These are phyloP conservation scores for Purpureocillium takamizusanense DNA, from an alignment of 2,329 filamentous ascomycete genomes.

Conservation along the genomic window DNA sequence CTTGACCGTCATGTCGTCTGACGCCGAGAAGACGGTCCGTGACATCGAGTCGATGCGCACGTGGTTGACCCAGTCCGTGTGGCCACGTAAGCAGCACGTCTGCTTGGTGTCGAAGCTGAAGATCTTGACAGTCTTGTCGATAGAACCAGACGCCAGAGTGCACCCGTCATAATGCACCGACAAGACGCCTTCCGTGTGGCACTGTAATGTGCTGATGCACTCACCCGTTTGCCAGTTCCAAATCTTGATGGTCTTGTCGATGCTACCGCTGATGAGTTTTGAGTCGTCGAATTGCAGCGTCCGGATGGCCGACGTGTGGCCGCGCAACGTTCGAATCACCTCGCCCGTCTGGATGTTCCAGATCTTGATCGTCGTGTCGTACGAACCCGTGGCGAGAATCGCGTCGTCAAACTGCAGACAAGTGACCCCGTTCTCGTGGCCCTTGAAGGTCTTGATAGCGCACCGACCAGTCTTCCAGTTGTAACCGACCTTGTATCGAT, in stretches of 20 bases:
- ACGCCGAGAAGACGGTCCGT: conserved; percentile 83
- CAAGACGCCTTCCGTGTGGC: conserved; percentile 76
- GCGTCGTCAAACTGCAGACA: conserved; percentile 65
- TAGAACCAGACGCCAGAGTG: conserved; percentile 78
- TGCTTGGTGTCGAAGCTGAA: conserved; percentile 86
- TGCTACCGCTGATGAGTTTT: conserved; percentile 81
- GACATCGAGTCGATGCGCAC: conserved; percentile 77
- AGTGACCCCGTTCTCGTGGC: conserved; percentile 67
- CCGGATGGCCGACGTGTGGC: conserved; percentile 76
- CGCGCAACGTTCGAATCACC: conserved; percentile 73
- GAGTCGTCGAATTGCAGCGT: conserved; percentile 88
- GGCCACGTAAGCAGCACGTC: conserved; percentile 70
- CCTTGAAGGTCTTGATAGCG: conserved; percentile 73
- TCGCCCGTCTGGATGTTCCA: conserved; percentile 89
- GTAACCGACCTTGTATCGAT: conserved; percentile 87
- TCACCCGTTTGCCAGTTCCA: conserved; percentile 96
- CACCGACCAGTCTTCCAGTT: conserved; percentile 97
- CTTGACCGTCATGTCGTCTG: conserved; percentile 84
- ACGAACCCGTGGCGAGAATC: conserved; percentile 86
- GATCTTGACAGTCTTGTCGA: conserved; percentile 82
- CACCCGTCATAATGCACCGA: conserved; percentile 80
- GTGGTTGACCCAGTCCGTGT: conserved; percentile 94
- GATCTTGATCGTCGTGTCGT: conserved; percentile 90
- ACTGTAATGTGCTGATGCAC: conserved; percentile 70
- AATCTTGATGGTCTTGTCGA: conserved; percentile 80